phyloP scores from a whole-genome alignment of 2,329 filamentous ascomycete species.

The Magnaporthiopsis rhizophila region DNA sequence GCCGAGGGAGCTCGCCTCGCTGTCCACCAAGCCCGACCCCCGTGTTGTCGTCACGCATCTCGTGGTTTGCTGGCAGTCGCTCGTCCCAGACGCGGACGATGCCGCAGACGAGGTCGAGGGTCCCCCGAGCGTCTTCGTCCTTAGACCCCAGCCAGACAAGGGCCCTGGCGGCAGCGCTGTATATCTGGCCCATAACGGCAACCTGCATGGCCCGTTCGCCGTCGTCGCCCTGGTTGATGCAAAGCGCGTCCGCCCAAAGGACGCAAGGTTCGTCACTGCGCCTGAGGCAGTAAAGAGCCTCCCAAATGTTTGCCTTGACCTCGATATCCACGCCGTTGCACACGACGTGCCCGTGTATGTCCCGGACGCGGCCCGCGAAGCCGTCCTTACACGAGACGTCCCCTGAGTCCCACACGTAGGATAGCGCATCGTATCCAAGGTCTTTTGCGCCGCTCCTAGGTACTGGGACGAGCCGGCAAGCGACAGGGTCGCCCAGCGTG shows the following conservation, averaged over 20 bases:
- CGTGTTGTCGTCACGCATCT: not conserved
- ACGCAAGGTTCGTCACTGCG: not conserved
- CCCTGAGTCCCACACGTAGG: not conserved
- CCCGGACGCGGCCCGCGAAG: not conserved
- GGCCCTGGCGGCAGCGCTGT: not conserved
- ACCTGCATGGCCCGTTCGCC: conserved; percentile 4
- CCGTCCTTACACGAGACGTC: too few species aligned
- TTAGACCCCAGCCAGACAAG: not conserved
- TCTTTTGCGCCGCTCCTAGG: not conserved
- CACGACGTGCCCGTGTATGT: not conserved
- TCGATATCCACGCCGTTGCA: not conserved
- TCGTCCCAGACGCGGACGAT: not conserved
- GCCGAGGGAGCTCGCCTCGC: not conserved
- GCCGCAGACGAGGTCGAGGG: not conserved
- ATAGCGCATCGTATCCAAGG: not conserved
- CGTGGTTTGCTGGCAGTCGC: not conserved
- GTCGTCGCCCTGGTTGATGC: conserved; percentile 9
- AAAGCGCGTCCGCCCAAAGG: conserved; percentile 8
- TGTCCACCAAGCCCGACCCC: not conserved
- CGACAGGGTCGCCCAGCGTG: not conserved
- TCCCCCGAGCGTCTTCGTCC: too few species aligned
- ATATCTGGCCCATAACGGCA: conserved; percentile 1
- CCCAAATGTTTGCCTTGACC: not conserved
- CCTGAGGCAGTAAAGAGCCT: conserved; percentile 1
- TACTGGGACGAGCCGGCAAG: not conserved